Percentiles rank a stretch among this genome's conserved stretches.
These are phyloP conservation scores for Rosa hybrid DNA, from an alignment of 331 rosid species.

Conservation along the genomic window DNA sequence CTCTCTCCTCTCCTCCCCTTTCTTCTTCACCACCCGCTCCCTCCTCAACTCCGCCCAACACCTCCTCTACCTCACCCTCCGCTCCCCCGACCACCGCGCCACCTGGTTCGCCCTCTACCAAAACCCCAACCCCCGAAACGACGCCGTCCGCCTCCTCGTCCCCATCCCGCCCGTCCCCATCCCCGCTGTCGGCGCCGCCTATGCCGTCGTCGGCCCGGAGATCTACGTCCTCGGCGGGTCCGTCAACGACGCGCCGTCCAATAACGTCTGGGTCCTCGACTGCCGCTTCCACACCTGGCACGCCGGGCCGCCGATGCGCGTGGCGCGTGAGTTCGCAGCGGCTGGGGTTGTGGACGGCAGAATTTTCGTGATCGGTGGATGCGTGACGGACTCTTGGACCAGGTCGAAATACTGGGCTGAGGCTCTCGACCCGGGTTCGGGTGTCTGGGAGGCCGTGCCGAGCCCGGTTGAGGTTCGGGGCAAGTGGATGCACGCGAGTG, in stretches of 20 bases:
- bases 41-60: slow-evolving; percentile 43
- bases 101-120: slow-evolving; percentile 53
- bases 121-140: slow-evolving; percentile 10
- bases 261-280: slow-evolving; percentile 67
- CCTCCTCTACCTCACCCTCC: slow-evolving; percentile 61
- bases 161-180: slow-evolving; percentile 53
- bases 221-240: slow-evolving; percentile 79
- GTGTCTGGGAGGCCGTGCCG: slow-evolving; percentile 52
- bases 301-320: slow-evolving; percentile 58
- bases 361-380: slow-evolving; percentile 69
- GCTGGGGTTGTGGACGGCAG: slow-evolving; percentile 55
- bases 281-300: slow-evolving; percentile 70
- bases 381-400: slow-evolving; percentile 50
- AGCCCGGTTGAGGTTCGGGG: slow-evolving; percentile 46
- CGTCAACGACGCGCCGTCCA: slow-evolving; percentile 40
- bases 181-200: slow-evolving; percentile 53
- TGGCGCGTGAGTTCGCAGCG: slow-evolving; percentile 68
- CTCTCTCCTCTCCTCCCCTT: slow-evolving; percentile 54
- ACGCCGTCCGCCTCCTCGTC: slow-evolving; percentile 14
- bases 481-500: slow-evolving; percentile 89
- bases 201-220: slow-evolving; percentile 46
- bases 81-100: slow-evolving; percentile 26
- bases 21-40: slow-evolving; percentile 52
- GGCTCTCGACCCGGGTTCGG: slow-evolving; percentile 42
- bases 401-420: slow-evolving; percentile 61